phyloP scores from a whole-genome alignment of 139 green algal species.

The Axilococcus clingmanii region DNA sequence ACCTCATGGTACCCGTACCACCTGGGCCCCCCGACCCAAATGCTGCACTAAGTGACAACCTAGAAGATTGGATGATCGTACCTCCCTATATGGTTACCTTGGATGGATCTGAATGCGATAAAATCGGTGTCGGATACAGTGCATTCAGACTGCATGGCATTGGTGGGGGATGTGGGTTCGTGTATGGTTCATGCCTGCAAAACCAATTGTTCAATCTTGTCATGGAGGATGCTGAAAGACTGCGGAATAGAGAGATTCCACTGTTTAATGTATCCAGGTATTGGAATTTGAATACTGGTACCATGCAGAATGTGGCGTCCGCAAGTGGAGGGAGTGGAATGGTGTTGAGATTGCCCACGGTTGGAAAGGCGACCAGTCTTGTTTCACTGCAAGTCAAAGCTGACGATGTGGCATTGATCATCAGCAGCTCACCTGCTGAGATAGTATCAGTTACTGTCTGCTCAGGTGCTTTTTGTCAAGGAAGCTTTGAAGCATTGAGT shows the following conservation, averaged over 20 bases:
- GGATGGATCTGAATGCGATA: slow-evolving; percentile 56
- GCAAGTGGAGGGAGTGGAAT: not conserved
- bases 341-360: slow-evolving; percentile 48
- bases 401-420: slow-evolving; percentile 47
- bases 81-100: slow-evolving; percentile 19
- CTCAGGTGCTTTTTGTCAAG: slow-evolving; percentile 42
- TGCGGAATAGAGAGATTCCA: slow-evolving; percentile 36
- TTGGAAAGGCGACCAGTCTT: slow-evolving; percentile 38
- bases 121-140: slow-evolving; percentile 34
- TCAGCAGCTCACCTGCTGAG: slow-evolving; percentile 47
- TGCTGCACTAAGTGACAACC: slow-evolving; percentile 27
- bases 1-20: slow-evolving; percentile 22
- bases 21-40: slow-evolving; percentile 12
- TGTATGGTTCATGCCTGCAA: slow-evolving; percentile 38
- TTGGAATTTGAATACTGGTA: slow-evolving; percentile 10
- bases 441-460: slow-evolving; percentile 50
- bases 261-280: slow-evolving; percentile 54
- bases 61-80: slow-evolving; percentile 66
- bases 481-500: slow-evolving; percentile 54
- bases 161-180: slow-evolving; percentile 14
- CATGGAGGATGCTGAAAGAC: slow-evolving; percentile 31
- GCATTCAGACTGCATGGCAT: slow-evolving; percentile 1
- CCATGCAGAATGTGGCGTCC: slow-evolving; percentile 5
- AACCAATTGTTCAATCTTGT: slow-evolving; percentile 57
- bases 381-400: slow-evolving; percentile 51